These are phyloP conservation scores for Porodaedalea pini DNA, from an alignment of 1,284 basidiomycete species.

Conservation along the genomic window DNA sequence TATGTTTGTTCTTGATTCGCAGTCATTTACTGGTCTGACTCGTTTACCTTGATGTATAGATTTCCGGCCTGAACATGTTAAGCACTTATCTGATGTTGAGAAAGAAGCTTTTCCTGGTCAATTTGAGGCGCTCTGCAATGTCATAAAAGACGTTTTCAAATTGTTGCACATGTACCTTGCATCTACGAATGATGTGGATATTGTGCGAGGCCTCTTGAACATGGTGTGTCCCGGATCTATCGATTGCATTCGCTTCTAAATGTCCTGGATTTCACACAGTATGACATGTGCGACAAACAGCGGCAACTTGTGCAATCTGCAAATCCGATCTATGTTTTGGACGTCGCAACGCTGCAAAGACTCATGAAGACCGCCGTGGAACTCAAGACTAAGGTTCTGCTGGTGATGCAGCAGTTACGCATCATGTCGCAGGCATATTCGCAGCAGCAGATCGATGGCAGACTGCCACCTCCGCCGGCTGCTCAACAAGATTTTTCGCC, in stretches of 20 bases:
- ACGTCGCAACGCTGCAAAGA: conserved; percentile 39
- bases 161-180: conserved; percentile 48
- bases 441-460: conserved; percentile 1
- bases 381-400: neutral
- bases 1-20: neutral
- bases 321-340: conserved; percentile 50
- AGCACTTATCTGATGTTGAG: conserved; percentile 7
- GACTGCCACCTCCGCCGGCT: neutral
- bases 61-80: neutral
- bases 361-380: conserved; percentile 35
- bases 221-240: conserved; percentile 43
- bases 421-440: neutral
- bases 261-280: conserved; percentile 27
- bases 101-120: conserved; percentile 1
- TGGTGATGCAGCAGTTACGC: neutral
- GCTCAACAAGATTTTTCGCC: neutral
- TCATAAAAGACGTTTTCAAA: conserved; percentile 43
- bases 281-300: conserved; percentile 52
- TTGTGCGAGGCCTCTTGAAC: conserved; percentile 44
- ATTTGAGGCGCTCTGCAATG: conserved; percentile 47
- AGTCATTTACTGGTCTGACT: neutral
- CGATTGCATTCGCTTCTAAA: conserved; percentile 9
- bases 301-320: conserved; percentile 39
- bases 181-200: conserved; percentile 43
- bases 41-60: neutral